Base-by-base conservation (phyloP, 352 stramenopile genomes). In the Blastocystis hominis region DNA sequence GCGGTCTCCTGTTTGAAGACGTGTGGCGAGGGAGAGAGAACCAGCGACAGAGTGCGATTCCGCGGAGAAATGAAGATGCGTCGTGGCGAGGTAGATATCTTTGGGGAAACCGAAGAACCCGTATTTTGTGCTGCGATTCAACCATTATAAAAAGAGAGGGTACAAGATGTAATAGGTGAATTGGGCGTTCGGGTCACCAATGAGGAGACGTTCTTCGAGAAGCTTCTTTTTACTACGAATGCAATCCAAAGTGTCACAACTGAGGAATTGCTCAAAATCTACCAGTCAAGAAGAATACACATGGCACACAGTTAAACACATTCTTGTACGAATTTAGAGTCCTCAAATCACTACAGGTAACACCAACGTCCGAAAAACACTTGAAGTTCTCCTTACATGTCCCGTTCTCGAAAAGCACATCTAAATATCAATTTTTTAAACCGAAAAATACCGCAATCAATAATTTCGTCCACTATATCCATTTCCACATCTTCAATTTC, bases 321-420 rank as follows among this genome's bases (percentile, higher is more conserved):
- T 84, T 84, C 1, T 84, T 42, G 36, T 47, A 38, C 55, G 40
- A 36, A 53, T 84, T 84, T 34, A 84, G 20, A 3, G 36, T 42
- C 9, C 53, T 9, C 3, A 84, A 9, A 68, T 84, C 30, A n/a
- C 72, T 84, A 68, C 54, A 53, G 30, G 66, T 10, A 69, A 56
- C 4, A 0, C 4, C 4, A 64, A 53, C 10, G 34, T 7, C 40
- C 20, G 9, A 66, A 47, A 69, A 50, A 13, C 13, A 84, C 72
- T 50, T 34, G 34, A 84, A 84, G 30, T 69, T 84, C 55, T 84
- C 72, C 53, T 84, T 84, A 30, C 72, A 84, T 20, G 50, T 84
- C 50, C 56, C 56, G 46, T 84, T 68, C 3, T 24, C 20, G 36
- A 84, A 84, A 30, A 84, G 69, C 2, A 84, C 72, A 64, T 84